These are phyloP conservation scores for Triticum monococcum DNA, from an alignment of 176 grass and related monocot genomes.

Conservation along the genomic window DNA sequence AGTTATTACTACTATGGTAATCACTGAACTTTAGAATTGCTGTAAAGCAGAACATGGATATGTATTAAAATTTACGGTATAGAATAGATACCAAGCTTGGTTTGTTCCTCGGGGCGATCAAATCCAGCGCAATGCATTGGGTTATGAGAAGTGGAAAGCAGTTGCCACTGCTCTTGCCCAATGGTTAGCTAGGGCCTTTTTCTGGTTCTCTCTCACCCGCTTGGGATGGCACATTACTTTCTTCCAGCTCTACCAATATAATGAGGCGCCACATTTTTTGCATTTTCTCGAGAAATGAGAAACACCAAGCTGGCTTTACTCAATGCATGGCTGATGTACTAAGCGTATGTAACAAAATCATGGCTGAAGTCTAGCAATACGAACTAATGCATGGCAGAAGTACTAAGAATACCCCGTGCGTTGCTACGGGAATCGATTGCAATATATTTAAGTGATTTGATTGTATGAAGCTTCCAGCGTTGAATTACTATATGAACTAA, in stretches of 20 bases:
- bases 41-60: neutral
- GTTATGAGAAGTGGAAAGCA: neutral
- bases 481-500: too few species aligned
- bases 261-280: neutral
- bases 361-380: neutral
- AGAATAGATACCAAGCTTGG: neutral
- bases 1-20: neutral
- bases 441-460: too few species aligned
- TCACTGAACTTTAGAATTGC: neutral
- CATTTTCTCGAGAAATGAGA: neutral
- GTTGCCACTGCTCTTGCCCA: neutral
- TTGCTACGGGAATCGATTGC: too few species aligned
- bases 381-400: neutral
- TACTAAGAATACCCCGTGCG: too few species aligned
- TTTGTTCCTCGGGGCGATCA: neutral
- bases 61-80: neutral
- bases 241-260: neutral
- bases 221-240: neutral
- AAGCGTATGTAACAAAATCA: neutral
- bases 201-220: neutral
- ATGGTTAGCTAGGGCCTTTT: neutral
- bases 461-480: too few species aligned
- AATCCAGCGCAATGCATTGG: neutral
- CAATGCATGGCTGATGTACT: neutral
- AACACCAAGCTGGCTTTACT: neutral